Percentiles rank a stretch among this genome's conserved stretches.
Evolutionary conservation across 2,329 filamentous ascomycete genomes (phyloP).

Genomic region (Alternaria atra): DNA sequence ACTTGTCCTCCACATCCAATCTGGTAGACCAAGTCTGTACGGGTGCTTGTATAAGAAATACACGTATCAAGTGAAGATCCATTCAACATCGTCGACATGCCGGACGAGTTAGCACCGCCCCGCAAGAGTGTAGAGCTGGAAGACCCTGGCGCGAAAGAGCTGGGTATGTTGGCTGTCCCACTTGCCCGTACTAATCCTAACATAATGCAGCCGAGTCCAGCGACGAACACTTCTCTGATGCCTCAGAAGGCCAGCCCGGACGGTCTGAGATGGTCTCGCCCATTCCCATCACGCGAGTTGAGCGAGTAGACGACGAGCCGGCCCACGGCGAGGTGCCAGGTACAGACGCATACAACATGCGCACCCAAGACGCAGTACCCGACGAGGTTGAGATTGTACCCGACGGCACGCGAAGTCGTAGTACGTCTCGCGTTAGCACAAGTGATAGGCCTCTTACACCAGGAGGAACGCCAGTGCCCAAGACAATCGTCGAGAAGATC

Average conservation of each 20-base stretch:
- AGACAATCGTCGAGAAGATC: constrained; percentile 69
- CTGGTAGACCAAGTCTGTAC: not conserved
- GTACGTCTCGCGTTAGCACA: constrained; percentile 52
- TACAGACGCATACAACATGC: constrained; percentile 67
- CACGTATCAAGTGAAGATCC: not conserved
- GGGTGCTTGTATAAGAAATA: not conserved
- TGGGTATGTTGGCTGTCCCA: constrained; percentile 55
- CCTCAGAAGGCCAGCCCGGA: constrained; percentile 63
- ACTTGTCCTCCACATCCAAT: not conserved
- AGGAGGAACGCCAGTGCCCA: constrained; percentile 63
- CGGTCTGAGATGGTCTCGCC: constrained; percentile 59
- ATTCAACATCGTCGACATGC: constrained; percentile 38
- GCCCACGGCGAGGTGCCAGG: constrained; percentile 70
- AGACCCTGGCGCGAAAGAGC: constrained; percentile 65
- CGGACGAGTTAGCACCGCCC: constrained; percentile 61
- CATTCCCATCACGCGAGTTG: constrained; percentile 69
- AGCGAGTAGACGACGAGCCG: constrained; percentile 67
- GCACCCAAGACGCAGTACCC: constrained; percentile 67
- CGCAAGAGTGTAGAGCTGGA: constrained; percentile 64
- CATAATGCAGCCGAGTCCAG: constrained; percentile 53
- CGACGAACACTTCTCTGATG: constrained; percentile 72
- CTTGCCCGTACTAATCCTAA: constrained; percentile 16
- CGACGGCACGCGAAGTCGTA: constrained; percentile 51
- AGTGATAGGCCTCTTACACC: constrained; percentile 60
- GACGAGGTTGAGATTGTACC: constrained; percentile 69